These are phyloP conservation scores for Neurospora discreta DNA, from an alignment of 495 filamentous ascomycete genomes.

Conservation along the genomic window DNA sequence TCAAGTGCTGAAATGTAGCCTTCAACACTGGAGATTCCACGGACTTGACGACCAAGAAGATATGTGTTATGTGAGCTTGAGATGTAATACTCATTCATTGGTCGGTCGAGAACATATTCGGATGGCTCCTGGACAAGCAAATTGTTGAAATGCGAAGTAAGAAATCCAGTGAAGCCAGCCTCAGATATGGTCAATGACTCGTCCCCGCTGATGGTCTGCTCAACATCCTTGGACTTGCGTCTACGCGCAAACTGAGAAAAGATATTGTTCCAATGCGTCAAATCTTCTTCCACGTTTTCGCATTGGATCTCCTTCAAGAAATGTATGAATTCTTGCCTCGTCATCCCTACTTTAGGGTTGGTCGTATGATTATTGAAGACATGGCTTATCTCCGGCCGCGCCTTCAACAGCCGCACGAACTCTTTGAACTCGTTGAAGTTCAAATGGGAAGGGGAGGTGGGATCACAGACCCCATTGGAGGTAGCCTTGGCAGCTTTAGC, in stretches of 20 bases:
- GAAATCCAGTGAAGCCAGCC: slow-evolving; percentile 60
- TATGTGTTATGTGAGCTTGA: slow-evolving; percentile 99
- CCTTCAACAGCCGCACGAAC: slow-evolving; percentile 73
- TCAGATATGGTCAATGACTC: slow-evolving; percentile 54
- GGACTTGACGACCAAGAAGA: slow-evolving; percentile 80
- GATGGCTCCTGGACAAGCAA: slow-evolving; percentile 45
- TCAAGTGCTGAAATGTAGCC: slow-evolving; percentile 86
- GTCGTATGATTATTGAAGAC: slow-evolving; percentile 49
- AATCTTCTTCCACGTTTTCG: slow-evolving; percentile 59
- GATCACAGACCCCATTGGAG: background rate
- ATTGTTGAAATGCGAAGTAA: slow-evolving; percentile 64
- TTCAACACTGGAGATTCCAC: slow-evolving; percentile 80
- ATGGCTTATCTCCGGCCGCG: slow-evolving; percentile 63
- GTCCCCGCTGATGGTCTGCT: slow-evolving; percentile 24
- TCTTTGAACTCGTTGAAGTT: slow-evolving; percentile 67
- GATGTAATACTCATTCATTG: slow-evolving; percentile 95
- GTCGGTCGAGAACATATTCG: slow-evolving; percentile 56
- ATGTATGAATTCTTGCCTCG: slow-evolving; percentile 55
- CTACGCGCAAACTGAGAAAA: slow-evolving; percentile 65
- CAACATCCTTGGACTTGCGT: slow-evolving; percentile 42
- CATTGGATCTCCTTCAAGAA: slow-evolving; percentile 68
- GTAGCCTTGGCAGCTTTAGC: slow-evolving; percentile 43
- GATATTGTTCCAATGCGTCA: slow-evolving; percentile 54
- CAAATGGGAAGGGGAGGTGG: slow-evolving; percentile 45
- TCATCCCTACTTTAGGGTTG: slow-evolving; percentile 50